Conservation (phyloP, 768 basidiomycete genomes). For the Tulasnella sp. region DNA sequence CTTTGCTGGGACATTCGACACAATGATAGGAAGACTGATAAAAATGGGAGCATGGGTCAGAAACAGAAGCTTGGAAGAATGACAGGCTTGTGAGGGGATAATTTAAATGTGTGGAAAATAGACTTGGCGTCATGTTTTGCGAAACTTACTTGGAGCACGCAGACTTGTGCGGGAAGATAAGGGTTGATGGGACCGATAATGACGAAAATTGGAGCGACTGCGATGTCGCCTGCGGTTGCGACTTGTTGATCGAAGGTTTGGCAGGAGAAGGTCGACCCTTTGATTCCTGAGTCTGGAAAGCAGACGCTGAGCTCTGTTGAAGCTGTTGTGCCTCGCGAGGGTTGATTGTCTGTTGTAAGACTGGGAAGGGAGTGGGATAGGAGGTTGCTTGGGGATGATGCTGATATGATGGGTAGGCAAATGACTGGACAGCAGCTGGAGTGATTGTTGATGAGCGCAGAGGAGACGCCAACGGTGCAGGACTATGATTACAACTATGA, state of each 20-base stretch:
- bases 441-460: neutral
- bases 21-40: slow-evolving; percentile 60
- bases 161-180: slow-evolving; percentile 8
- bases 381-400: too few relatives aligned
- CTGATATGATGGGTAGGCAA: neutral
- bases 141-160: slow-evolving; percentile 8
- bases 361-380: too few relatives aligned
- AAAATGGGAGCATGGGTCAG: too few relatives aligned
- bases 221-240: neutral
- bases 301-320: neutral
- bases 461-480: neutral
- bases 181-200: neutral
- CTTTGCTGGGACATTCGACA: slow-evolving; percentile 66
- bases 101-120: too few relatives aligned
- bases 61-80: neutral
- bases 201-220: neutral
- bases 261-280: neutral
- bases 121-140: neutral
- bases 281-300: too few relatives aligned
- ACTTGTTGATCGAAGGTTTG: neutral
- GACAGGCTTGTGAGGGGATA: too few relatives aligned
- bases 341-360: too few relatives aligned
- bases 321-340: neutral
- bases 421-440: too few relatives aligned
- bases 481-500: slow-evolving; percentile 1